A percentile compares a stretch with the other conserved stretches of the same genome.
These are phyloP conservation scores for Lactarius akahatsu DNA, from an alignment of 768 basidiomycete genomes.

Conservation along the genomic window DNA sequence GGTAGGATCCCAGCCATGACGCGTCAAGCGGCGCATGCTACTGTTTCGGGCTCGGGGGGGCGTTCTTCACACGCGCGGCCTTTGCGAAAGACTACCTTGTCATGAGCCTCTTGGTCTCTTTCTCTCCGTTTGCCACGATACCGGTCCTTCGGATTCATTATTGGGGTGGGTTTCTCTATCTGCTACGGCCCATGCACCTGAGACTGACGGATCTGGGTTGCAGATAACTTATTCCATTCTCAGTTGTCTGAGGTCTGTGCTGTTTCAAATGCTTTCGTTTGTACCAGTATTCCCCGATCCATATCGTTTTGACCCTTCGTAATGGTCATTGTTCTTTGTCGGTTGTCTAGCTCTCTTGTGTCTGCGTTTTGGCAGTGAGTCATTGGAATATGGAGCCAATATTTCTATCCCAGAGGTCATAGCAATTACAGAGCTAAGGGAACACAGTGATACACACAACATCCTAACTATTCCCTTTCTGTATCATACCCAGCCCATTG, in stretches of 20 bases:
- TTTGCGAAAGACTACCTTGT: slow-evolving; percentile 22
- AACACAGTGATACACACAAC: slow-evolving; percentile 11
- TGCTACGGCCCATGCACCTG: neutral
- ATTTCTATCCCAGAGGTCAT: slow-evolving; percentile 8
- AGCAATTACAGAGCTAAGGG: slow-evolving; percentile 14
- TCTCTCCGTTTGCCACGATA: slow-evolving; percentile 5
- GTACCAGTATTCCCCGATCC: slow-evolving; percentile 20
- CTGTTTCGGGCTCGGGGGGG: slow-evolving; percentile 16
- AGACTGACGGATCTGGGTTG: slow-evolving; percentile 8
- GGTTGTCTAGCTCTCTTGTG: slow-evolving; percentile 2
- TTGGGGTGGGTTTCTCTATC: slow-evolving; percentile 4
- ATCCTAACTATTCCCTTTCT: neutral
- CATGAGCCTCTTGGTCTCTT: neutral
- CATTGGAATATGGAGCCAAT: neutral
- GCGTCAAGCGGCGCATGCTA: slow-evolving; percentile 27
- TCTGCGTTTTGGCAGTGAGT: neutral
- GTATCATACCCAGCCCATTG: slow-evolving; percentile 57
- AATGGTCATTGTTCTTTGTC: slow-evolving; percentile 5
- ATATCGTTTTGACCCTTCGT: neutral
- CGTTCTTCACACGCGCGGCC: slow-evolving; percentile 28
- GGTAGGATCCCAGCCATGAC: slow-evolving; percentile 8
- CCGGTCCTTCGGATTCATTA: slow-evolving; percentile 13
- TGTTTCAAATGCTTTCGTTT: slow-evolving; percentile 1
- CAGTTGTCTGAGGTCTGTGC: neutral
- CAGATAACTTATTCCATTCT: slow-evolving; percentile 25